These are phyloP conservation scores for Areca catechu DNA, from an alignment of 176 grass and related monocot species.

Conservation along the genomic window DNA sequence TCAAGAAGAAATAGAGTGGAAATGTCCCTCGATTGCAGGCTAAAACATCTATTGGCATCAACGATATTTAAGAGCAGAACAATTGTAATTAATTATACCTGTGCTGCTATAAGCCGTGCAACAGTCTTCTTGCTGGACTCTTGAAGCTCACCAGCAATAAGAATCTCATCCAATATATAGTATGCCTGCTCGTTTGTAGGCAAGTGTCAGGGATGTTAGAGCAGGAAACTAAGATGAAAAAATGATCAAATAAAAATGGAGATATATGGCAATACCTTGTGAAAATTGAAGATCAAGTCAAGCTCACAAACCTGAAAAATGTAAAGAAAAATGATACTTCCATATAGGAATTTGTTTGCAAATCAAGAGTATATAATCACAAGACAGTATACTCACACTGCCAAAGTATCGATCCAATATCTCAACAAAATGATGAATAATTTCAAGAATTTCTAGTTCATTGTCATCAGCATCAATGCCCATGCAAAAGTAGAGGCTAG, in stretches of 20 bases:
- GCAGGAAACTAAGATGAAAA: too few species aligned
- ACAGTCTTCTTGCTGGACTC: constrained; percentile 98
- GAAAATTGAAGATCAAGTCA: constrained; percentile 99
- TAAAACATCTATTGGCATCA: too few species aligned
- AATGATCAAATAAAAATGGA: too few species aligned
- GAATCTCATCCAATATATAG: constrained; percentile 94
- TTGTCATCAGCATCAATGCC: constrained; percentile 92
- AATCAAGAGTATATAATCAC: constrained; percentile 1
- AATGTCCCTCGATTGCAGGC: too few species aligned
- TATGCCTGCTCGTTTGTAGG: constrained; percentile 57
- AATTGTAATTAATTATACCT: constrained; percentile 30
- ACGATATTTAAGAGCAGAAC: too few species aligned
- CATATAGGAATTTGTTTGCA: too few species aligned
- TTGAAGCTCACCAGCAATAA: constrained; percentile 92
- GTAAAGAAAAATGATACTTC: constrained; percentile 1
- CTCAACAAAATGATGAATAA: constrained; percentile 97
- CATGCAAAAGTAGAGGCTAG: constrained; percentile 99
- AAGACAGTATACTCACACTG: constrained; percentile 52
- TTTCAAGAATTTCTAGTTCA: constrained; percentile 91
- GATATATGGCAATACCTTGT: constrained; percentile 52
- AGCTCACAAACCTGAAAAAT: constrained; percentile 81
- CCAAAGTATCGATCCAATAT: constrained; percentile 98
- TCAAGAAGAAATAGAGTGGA: too few species aligned
- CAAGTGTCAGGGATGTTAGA: too few species aligned
- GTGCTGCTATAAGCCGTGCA: constrained; percentile 80